Percentiles rank a stretch among this genome's conserved stretches.
Evolutionary conservation across 2,329 filamentous ascomycete species (phyloP).

Genomic region (Colletotrichum salicis): DNA sequence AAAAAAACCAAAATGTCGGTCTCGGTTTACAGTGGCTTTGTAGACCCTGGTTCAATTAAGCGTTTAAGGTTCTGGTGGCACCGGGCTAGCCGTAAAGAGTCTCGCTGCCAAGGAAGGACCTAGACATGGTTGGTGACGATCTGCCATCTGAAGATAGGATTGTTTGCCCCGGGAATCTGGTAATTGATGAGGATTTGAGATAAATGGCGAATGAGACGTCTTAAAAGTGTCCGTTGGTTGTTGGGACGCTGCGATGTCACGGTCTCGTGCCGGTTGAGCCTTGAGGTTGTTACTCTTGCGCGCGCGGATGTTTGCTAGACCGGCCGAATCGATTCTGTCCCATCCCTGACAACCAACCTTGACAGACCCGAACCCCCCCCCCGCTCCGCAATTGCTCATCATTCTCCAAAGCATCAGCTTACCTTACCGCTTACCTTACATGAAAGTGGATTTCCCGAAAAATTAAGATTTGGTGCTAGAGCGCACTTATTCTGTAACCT

Average conservation of each 20-base stretch:
- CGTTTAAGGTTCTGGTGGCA: constrained; percentile 1
- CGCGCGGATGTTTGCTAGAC: too few relatives aligned
- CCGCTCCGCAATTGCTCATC: neutral
- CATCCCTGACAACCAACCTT: neutral
- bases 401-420: neutral
- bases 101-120: neutral
- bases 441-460: neutral
- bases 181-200: neutral
- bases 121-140: neutral
- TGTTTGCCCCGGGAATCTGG: neutral
- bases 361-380: neutral
- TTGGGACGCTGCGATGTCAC: neutral
- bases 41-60: neutral
- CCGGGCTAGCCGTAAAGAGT: neutral
- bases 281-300: neutral
- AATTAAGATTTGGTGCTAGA: neutral
- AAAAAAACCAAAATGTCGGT: neutral
- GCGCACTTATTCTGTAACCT: neutral
- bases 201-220: neutral
- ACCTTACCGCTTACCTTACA: neutral
- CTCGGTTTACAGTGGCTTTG: neutral
- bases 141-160: neutral
- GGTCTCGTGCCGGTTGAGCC: neutral
- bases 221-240: neutral
- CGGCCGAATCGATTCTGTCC: neutral